Evolutionary conservation across 2,329 filamentous ascomycete genomes (phyloP).

Genomic region (Nemania abortiva): DNA sequence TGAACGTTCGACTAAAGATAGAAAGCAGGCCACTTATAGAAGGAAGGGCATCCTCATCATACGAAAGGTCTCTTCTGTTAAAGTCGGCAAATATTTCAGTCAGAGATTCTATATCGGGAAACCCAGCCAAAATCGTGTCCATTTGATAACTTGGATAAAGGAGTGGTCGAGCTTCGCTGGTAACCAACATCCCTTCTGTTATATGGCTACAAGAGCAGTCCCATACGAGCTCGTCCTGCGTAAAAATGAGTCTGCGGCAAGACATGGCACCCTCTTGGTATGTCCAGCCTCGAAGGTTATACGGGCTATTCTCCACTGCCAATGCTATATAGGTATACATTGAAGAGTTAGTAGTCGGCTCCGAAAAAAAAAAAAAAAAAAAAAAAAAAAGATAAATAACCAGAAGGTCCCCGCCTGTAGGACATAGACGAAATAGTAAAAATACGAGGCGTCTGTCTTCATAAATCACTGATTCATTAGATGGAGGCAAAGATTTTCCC

Average conservation of each 20-base stretch:
- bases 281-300: neutral
- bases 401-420: neutral
- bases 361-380: no score
- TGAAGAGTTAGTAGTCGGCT: neutral
- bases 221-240: neutral
- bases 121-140: neutral
- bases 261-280: neutral
- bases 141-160: neutral
- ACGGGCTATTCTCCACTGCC: neutral
- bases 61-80: neutral
- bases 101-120: neutral
- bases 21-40: neutral
- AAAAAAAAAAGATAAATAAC: neutral
- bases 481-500: neutral
- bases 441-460: no score
- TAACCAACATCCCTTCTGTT: neutral
- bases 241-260: neutral
- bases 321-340: neutral
- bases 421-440: no score
- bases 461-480: neutral
- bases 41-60: constrained; percentile 7
- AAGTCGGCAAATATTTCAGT: neutral
- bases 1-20: constrained; percentile 7
- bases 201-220: neutral
- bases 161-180: neutral